Evolutionary conservation across 805 yeast species (phyloP).

Genomic region (Dipodascus geniculatus): DNA sequence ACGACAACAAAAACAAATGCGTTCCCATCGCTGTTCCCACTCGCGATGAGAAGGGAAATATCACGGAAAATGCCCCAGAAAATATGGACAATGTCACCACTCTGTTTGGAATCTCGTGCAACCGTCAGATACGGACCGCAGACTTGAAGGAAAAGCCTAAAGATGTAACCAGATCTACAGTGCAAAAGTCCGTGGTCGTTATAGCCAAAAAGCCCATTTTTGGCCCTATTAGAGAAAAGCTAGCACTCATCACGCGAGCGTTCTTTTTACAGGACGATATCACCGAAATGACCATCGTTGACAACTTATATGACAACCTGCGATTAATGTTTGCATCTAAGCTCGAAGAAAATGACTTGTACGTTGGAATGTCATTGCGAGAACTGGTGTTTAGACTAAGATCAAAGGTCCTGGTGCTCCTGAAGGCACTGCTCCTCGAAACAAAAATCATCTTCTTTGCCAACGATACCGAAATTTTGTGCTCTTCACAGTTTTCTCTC

Average conservation of each 20-base stretch:
- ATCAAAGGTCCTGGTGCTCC: conserved; percentile 46
- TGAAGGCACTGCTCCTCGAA: conserved; percentile 72
- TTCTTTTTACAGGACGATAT: conserved; percentile 76
- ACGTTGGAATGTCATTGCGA: conserved; percentile 63
- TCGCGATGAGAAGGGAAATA: conserved; percentile 28
- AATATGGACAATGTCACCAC: conserved; percentile 39
- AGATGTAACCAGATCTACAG: conserved; percentile 73
- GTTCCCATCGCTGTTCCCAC: conserved; percentile 34
- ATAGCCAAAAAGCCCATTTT: conserved; percentile 77
- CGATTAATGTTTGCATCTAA: conserved; percentile 25
- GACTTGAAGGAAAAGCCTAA: conserved; percentile 44
- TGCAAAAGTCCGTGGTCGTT: conserved; percentile 84
- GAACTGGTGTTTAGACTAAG: conserved; percentile 50
- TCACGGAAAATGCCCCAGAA: conserved; percentile 29
- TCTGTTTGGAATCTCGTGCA: conserved; percentile 90
- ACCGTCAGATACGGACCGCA: conserved; percentile 62
- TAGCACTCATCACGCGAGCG: conserved; percentile 78
- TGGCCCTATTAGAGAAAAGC: conserved; percentile 73
- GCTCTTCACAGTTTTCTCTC: conserved; percentile 73
- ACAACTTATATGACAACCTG: conserved; percentile 56
- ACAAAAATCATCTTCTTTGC: conserved; percentile 66
- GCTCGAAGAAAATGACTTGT: conserved; percentile 45
- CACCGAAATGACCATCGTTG: conserved; percentile 54
- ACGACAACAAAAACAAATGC: conserved; percentile 40
- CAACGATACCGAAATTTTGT: conserved; percentile 64